A percentile compares a stretch with the other conserved stretches of the same genome.
phyloP scores from a whole-genome alignment of 2,329 filamentous ascomycete species.

The Trichoderma sp. region DNA sequence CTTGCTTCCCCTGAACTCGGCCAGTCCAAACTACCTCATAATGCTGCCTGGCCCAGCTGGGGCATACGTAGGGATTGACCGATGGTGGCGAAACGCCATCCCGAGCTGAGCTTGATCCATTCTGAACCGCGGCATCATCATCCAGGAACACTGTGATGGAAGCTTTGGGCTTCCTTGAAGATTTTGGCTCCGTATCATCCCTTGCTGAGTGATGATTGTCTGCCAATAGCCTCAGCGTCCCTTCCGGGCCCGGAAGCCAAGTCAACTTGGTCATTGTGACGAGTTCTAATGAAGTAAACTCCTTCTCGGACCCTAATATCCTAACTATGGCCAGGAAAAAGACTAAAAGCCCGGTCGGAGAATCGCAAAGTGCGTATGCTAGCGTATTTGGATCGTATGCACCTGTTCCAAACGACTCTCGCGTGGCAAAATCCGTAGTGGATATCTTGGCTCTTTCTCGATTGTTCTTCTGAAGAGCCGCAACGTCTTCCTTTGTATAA shows the following conservation, averaged over 20 bases:
- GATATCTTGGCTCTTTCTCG: conserved; percentile 21
- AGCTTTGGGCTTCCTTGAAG: conserved; percentile 38
- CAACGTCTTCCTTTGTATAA: conserved; percentile 54
- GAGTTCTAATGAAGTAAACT: conserved; percentile 51
- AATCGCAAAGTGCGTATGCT: conserved; percentile 61
- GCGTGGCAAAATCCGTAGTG: conserved; percentile 21
- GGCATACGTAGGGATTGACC: conserved; percentile 41
- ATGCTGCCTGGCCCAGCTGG: conserved; percentile 46
- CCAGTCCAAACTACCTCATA: conserved; percentile 45
- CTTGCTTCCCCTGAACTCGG: conserved; percentile 40
- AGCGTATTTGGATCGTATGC: conserved; percentile 52
- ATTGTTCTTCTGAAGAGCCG: conserved; percentile 35
- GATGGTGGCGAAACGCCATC: background rate
- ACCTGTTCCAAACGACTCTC: conserved; percentile 33
- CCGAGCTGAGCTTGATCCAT: conserved; percentile 22
- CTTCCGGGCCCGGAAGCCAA: conserved; percentile 66
- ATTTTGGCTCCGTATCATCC: conserved; percentile 24
- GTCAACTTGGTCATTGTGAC: conserved; percentile 60
- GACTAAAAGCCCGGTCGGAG: conserved; percentile 56
- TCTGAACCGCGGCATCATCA: conserved; percentile 25
- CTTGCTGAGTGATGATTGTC: conserved; percentile 34
- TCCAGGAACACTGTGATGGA: conserved; percentile 50
- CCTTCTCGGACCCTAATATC: conserved; percentile 39
- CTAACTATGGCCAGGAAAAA: conserved; percentile 51
- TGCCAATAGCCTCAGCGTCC: conserved; percentile 56